Conservation (phyloP, 2,329 filamentous ascomycete species). For the Trichoderma endophyticum region DNA sequence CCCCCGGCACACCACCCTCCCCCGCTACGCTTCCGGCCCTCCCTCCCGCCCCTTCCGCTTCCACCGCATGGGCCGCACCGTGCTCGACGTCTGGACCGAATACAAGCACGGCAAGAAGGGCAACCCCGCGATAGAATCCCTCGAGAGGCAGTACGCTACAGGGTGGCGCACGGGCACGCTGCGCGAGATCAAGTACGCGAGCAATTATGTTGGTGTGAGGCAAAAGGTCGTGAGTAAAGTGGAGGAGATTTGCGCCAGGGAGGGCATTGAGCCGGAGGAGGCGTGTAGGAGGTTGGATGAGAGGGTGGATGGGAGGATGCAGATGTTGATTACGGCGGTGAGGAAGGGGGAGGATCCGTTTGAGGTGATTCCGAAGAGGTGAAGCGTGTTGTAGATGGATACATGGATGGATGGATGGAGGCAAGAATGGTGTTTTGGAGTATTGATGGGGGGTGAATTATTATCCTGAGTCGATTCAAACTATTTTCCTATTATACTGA, state of each 20-base stretch:
- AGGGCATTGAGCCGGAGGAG: not conserved
- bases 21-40: constrained; percentile 23
- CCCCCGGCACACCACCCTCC: constrained; percentile 17
- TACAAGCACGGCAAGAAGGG: constrained; percentile 25
- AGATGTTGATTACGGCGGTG: constrained; percentile 23
- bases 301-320: constrained; percentile 26
- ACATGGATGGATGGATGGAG: no score
- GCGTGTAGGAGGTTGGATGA: constrained; percentile 22
- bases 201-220: constrained; percentile 28
- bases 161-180: constrained; percentile 23
- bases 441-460: not conserved
- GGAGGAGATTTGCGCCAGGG: constrained; percentile 20
- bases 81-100: constrained; percentile 25
- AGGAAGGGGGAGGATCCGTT: constrained; percentile 25
- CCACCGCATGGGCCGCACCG: constrained; percentile 26
- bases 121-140: constrained; percentile 24
- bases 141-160: constrained; percentile 24
- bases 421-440: not conserved
- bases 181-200: constrained; percentile 26
- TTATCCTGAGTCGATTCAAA: not conserved
- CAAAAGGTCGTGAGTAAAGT: constrained; percentile 24
- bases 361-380: constrained; percentile 20
- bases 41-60: constrained; percentile 23
- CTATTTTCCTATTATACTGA: not conserved
- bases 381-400: not conserved